Evolutionary conservation across 176 grass and related monocot genomes (phyloP).

Genomic region (Elymus sibiricus): DNA sequence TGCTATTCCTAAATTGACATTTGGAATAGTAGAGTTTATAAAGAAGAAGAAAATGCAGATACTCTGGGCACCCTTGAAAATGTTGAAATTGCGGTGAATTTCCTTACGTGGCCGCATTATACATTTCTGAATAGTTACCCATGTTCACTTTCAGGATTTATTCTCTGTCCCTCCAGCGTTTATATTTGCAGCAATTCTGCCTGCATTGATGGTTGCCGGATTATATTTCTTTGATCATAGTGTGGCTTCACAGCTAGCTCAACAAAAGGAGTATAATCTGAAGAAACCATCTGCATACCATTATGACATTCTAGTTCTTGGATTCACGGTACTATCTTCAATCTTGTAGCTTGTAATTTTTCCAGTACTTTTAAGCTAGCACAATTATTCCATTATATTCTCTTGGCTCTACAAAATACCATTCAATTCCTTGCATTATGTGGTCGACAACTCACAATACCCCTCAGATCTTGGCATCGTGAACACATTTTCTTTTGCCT

Average conservation of each 20-base stretch:
- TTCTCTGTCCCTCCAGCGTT: slow-evolving; percentile 65
- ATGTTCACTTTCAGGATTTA: slow-evolving; percentile 61
- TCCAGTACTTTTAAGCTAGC: neutral
- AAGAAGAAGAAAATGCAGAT: neutral
- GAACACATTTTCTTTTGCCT: neutral
- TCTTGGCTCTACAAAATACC: too few relatives aligned
- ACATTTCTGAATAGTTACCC: neutral
- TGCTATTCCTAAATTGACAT: too few relatives aligned
- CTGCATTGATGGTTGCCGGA: slow-evolving; percentile 90
- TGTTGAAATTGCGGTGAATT: too few relatives aligned
- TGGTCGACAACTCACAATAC: too few relatives aligned
- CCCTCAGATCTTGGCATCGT: neutral
- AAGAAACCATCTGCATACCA: slow-evolving; percentile 95
- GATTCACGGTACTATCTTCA: slow-evolving; percentile 49
- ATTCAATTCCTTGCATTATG: too few relatives aligned
- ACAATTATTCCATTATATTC: too few relatives aligned
- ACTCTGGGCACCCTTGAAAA: neutral
- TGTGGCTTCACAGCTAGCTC: slow-evolving; percentile 91
- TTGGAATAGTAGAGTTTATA: too few relatives aligned
- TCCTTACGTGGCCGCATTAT: too few relatives aligned
- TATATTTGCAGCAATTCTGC: slow-evolving; percentile 86
- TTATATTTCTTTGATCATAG: slow-evolving; percentile 98
- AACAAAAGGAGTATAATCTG: slow-evolving; percentile 95
- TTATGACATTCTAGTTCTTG: slow-evolving; percentile 88
- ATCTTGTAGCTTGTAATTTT: neutral